A percentile compares a stretch with the other conserved stretches of the same genome.
phyloP scores from a whole-genome alignment of 805 yeast species.

The Pichia phayaonensis region DNA sequence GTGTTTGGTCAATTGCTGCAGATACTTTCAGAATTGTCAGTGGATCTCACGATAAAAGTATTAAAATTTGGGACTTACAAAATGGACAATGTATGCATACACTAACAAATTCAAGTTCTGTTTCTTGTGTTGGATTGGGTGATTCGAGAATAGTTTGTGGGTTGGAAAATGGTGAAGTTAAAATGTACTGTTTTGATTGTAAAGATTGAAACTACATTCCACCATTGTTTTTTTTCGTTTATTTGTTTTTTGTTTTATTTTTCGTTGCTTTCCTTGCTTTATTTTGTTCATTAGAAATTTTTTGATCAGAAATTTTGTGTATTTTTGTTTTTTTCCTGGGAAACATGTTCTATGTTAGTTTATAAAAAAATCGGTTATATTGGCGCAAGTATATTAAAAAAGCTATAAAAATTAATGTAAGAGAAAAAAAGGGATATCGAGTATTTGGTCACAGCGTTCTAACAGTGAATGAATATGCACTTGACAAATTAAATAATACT shows the following conservation, averaged over 20 bases:
- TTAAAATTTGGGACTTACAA: constrained; percentile 94
- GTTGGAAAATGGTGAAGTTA: constrained; percentile 80
- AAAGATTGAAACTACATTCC: not conserved
- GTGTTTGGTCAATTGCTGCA: constrained; percentile 95
- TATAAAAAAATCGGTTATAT: not conserved
- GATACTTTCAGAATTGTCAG: constrained; percentile 91
- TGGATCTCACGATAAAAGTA: constrained; percentile 88
- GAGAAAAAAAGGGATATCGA: not conserved
- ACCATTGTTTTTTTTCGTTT: not conserved
- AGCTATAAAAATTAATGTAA: not conserved
- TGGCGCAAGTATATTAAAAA: not conserved
- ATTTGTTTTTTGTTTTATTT: not conserved
- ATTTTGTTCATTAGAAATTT: not conserved
- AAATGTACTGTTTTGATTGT: constrained; percentile 68
- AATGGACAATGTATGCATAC: constrained; percentile 93
- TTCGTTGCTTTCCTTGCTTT: not conserved
- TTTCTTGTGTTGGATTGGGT: constrained; percentile 72
- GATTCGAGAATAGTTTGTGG: constrained; percentile 90
- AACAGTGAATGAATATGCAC: constrained; percentile 55
- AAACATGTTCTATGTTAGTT: not conserved
- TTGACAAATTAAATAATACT: constrained; percentile 56
- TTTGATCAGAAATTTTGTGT: not conserved
- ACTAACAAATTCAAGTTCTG: constrained; percentile 60
- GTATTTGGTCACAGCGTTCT: constrained; percentile 11
- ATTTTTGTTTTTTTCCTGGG: not conserved